Conservation (phyloP, 2,329 filamentous ascomycete species). For the Sclerotiophoma versabilis region DNA sequence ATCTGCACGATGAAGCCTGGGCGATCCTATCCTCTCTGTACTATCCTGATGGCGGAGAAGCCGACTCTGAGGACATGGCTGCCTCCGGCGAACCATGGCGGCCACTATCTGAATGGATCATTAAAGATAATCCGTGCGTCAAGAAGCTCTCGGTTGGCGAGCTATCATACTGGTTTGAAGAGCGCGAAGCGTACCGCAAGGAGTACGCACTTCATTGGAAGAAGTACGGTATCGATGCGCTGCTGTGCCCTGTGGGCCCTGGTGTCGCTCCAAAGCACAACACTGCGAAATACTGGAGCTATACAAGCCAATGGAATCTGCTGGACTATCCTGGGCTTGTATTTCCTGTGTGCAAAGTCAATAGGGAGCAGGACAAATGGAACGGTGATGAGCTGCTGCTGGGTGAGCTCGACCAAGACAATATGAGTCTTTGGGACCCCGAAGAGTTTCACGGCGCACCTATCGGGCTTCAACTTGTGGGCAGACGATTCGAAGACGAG, state of each 20-base stretch:
- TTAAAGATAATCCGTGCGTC: slow-evolving; percentile 61
- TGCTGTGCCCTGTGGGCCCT: slow-evolving; percentile 67
- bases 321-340: slow-evolving; percentile 70
- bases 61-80: slow-evolving; percentile 59
- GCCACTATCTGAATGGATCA: slow-evolving; percentile 66
- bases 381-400: slow-evolving; percentile 44
- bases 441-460: slow-evolving; percentile 59
- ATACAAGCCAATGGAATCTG: slow-evolving; percentile 72
- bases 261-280: slow-evolving; percentile 63
- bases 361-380: slow-evolving; percentile 51
- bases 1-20: slow-evolving; percentile 59
- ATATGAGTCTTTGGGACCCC: slow-evolving; percentile 57
- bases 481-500: slow-evolving; percentile 62
- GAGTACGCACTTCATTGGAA: slow-evolving; percentile 57
- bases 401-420: slow-evolving; percentile 58
- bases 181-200: slow-evolving; percentile 55
- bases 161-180: slow-evolving; percentile 51
- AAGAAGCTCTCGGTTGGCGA: slow-evolving; percentile 52
- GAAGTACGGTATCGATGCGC: slow-evolving; percentile 61
- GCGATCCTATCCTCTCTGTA: slow-evolving; percentile 51
- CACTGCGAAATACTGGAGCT: slow-evolving; percentile 67
- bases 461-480: slow-evolving; percentile 62
- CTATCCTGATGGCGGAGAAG: slow-evolving; percentile 67
- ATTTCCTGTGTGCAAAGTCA: slow-evolving; percentile 62
- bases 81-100: slow-evolving; percentile 64